phyloP scores from a whole-genome alignment of 495 filamentous ascomycete genomes.

The Amphirosellinia nigrospora region DNA sequence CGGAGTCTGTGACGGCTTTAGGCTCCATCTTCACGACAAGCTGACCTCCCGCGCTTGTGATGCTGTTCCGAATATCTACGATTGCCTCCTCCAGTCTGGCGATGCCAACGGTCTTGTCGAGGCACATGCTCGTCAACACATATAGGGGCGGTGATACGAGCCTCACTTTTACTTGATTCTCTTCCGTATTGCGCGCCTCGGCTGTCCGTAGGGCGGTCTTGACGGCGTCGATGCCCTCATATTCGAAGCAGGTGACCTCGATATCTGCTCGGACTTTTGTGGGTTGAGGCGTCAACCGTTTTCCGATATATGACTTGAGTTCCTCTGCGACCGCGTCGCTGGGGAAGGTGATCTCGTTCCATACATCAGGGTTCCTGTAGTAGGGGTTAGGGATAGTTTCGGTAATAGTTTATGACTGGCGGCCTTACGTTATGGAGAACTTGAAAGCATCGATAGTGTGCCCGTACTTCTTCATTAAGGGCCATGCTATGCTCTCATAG shows the following conservation, averaged over 20 bases:
- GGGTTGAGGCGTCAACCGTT: constrained; percentile 93
- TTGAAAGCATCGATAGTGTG: constrained; percentile 98
- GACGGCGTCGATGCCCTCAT: constrained; percentile 98
- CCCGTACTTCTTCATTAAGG: constrained; percentile 95
- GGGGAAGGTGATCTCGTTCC: constrained; percentile 89
- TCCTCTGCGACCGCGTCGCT: constrained; percentile 85
- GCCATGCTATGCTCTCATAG: constrained; percentile 95
- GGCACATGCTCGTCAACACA: constrained; percentile 84
- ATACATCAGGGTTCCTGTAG: constrained; percentile 87
- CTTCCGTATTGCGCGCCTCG: constrained; percentile 84
- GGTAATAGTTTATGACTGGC: constrained; percentile 8
- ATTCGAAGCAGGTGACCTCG: constrained; percentile 97
- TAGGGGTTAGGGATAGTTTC: constrained; percentile 9
- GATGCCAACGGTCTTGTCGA: constrained; percentile 91
- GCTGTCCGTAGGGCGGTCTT: constrained; percentile 87
- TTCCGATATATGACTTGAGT: constrained; percentile 90
- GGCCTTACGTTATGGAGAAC: constrained; percentile 89
- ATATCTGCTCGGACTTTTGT: constrained; percentile 98
- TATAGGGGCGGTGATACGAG: constrained; percentile 95
- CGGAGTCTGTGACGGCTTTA: constrained; percentile 97
- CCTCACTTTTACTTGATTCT: constrained; percentile 95
- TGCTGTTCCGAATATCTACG: constrained; percentile 76
- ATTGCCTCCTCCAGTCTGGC: constrained; percentile 85
- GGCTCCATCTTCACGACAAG: constrained; percentile 95
- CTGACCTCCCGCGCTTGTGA: constrained; percentile 73